phyloP scores from a whole-genome alignment of 2,329 filamentous ascomycete species.

The Graphilbum sp. region DNA sequence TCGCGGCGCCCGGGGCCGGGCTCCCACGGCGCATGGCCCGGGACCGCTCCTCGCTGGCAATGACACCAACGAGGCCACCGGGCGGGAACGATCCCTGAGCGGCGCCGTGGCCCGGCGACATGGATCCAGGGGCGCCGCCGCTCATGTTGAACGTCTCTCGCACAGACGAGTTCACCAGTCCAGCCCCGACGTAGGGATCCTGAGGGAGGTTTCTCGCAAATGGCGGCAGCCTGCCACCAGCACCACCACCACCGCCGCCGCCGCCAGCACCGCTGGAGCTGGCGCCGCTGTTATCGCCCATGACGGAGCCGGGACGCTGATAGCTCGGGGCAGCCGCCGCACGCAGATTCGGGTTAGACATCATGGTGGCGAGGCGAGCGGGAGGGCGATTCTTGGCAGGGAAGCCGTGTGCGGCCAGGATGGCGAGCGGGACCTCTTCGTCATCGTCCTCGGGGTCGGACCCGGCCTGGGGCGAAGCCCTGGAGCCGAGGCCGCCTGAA shows the following conservation, averaged over 20 bases:
- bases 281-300: slow-evolving; percentile 28
- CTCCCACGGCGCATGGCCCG: slow-evolving; percentile 64
- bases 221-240: slow-evolving; percentile 46
- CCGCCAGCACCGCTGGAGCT: no score
- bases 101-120: slow-evolving; percentile 9
- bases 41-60: slow-evolving; percentile 68
- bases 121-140: slow-evolving; percentile 27
- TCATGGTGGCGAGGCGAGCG: slow-evolving; percentile 44
- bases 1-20: slow-evolving; percentile 43
- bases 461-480: slow-evolving; percentile 18
- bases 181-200: slow-evolving; percentile 49
- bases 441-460: slow-evolving; percentile 56
- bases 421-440: slow-evolving; percentile 74
- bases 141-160: slow-evolving; percentile 61
- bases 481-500: slow-evolving; percentile 9
- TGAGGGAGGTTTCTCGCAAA: slow-evolving; percentile 71
- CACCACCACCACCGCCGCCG: no score
- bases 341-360: slow-evolving; percentile 57
- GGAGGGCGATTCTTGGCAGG: slow-evolving; percentile 64
- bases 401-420: slow-evolving; percentile 78
- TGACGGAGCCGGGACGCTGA: slow-evolving; percentile 37
- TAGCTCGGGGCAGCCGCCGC: slow-evolving; percentile 29
- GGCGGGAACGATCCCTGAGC: slow-evolving; percentile 31
- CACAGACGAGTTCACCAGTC: slow-evolving; percentile 54
- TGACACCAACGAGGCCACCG: slow-evolving; percentile 74